These are phyloP conservation scores for Capsicum baccatum DNA, from an alignment of 257 asterid genomes.

Conservation along the genomic window DNA sequence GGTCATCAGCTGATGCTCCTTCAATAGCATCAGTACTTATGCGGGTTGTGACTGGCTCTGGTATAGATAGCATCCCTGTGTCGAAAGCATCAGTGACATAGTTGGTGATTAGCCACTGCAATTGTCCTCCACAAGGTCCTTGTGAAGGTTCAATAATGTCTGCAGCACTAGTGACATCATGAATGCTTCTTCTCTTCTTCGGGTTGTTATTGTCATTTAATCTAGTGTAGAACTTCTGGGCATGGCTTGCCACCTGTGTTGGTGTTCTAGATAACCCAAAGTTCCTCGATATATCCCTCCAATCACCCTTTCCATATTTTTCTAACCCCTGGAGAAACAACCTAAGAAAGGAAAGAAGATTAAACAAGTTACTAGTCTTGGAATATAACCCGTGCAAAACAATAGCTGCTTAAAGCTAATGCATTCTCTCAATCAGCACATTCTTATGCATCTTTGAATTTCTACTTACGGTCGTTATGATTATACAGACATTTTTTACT, in stretches of 20 bases:
- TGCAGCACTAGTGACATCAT: constrained; percentile 23
- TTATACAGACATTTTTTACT: background rate
- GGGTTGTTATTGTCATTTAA: background rate
- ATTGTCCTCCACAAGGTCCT: background rate
- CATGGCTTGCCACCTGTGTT: constrained; percentile 31
- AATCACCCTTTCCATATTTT: constrained; percentile 19
- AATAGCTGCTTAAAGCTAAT: constrained; percentile 12
- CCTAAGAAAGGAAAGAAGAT: constrained; percentile 1
- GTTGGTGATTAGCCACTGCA: background rate
- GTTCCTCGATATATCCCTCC: constrained; percentile 28
- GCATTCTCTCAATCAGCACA: background rate
- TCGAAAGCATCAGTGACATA: constrained; percentile 21
- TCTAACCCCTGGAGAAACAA: constrained; percentile 25
- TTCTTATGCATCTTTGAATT: background rate
- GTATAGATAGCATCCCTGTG: background rate
- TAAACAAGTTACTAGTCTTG: background rate
- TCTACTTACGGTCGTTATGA: background rate
- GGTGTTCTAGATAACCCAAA: constrained; percentile 25
- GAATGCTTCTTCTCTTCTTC: constrained; percentile 20
- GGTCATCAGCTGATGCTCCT: constrained; percentile 21
- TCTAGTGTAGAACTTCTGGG: constrained; percentile 22
- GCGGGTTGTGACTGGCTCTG: background rate
- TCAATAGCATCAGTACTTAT: background rate
- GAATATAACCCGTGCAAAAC: background rate
- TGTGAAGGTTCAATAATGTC: constrained; percentile 1